phyloP scores from a whole-genome alignment of 2,329 filamentous ascomycete genomes.

The Reticulascus tulasneorum region DNA sequence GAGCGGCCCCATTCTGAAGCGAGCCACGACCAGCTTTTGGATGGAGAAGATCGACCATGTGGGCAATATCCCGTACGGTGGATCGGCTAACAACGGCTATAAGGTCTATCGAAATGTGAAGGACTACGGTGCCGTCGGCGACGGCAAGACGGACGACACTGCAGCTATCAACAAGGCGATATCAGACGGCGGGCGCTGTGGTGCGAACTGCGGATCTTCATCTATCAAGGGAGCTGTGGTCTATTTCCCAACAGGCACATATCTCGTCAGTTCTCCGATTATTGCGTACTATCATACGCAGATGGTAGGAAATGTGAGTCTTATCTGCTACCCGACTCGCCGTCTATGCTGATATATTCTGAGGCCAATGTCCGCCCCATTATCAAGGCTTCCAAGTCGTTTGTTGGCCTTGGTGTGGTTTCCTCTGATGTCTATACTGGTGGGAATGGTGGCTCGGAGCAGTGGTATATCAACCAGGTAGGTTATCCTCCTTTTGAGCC shows the following conservation, averaged over 20 bases:
- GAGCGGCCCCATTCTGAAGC: neutral
- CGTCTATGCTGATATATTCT: neutral
- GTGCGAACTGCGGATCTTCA: constrained; percentile 25
- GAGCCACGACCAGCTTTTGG: neutral
- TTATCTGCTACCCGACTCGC: neutral
- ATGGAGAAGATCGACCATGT: constrained; percentile 3
- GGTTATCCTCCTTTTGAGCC: neutral
- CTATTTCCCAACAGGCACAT: constrained; percentile 43
- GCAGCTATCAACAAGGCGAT: constrained; percentile 48
- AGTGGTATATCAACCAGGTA: constrained; percentile 24
- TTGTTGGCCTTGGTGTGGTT: constrained; percentile 53
- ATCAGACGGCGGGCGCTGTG: constrained; percentile 29
- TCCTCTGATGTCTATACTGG: constrained; percentile 38
- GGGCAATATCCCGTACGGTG: constrained; percentile 2
- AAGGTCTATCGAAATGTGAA: constrained; percentile 36
- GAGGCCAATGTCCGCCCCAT: constrained; percentile 48
- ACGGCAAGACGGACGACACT: constrained; percentile 44
- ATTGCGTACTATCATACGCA: constrained; percentile 62
- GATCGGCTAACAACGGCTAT: constrained; percentile 16
- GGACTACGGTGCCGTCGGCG: constrained; percentile 30
- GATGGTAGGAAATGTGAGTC: constrained; percentile 49
- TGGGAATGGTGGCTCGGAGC: constrained; percentile 22
- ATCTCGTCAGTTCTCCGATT: constrained; percentile 52
- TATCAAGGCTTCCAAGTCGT: constrained; percentile 48
- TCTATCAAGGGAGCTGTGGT: constrained; percentile 19